These are phyloP conservation scores for Verticillium dahliae DNA, from an alignment of 2,329 filamentous ascomycete genomes.

Conservation along the genomic window DNA sequence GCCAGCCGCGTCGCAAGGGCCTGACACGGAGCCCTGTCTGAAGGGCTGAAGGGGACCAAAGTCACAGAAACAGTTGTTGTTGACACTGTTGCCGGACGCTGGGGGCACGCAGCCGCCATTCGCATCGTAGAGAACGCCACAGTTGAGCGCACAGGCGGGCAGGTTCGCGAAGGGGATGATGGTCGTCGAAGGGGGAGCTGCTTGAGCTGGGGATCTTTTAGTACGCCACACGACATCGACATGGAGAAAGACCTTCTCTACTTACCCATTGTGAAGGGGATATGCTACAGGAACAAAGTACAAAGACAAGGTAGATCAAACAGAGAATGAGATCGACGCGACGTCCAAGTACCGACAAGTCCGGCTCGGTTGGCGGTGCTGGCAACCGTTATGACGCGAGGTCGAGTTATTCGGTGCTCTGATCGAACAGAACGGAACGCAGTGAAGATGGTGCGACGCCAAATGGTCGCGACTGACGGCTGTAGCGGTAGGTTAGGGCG, in stretches of 20 bases:
- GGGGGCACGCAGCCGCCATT: conserved; percentile 65
- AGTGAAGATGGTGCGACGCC: not conserved
- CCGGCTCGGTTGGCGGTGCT: not conserved
- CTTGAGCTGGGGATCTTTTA: not conserved
- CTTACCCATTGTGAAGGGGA: not conserved
- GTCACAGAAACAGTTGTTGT: conserved; percentile 65
- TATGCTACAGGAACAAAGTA: not conserved
- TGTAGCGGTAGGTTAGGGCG: not conserved
- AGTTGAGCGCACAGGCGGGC: conserved; percentile 55
- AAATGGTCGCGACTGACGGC: not conserved
- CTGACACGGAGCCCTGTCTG: conserved; percentile 27
- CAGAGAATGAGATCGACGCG: not conserved
- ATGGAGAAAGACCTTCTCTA: not conserved
- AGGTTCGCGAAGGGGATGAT: conserved; percentile 52
- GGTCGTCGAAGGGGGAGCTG: conserved; percentile 28
- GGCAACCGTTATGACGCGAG: not conserved
- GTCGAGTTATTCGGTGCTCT: not conserved
- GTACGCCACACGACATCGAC: not conserved
- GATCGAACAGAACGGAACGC: not conserved
- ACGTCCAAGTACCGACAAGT: not conserved
- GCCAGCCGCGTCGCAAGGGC: conserved; percentile 51
- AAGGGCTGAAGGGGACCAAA: conserved; percentile 46
- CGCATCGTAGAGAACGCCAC: conserved; percentile 59
- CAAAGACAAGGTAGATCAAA: not conserved
- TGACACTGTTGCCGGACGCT: conserved; percentile 34